Evolutionary conservation across 345 rosid genomes (phyloP).

Genomic region (Adansonia digitata): DNA sequence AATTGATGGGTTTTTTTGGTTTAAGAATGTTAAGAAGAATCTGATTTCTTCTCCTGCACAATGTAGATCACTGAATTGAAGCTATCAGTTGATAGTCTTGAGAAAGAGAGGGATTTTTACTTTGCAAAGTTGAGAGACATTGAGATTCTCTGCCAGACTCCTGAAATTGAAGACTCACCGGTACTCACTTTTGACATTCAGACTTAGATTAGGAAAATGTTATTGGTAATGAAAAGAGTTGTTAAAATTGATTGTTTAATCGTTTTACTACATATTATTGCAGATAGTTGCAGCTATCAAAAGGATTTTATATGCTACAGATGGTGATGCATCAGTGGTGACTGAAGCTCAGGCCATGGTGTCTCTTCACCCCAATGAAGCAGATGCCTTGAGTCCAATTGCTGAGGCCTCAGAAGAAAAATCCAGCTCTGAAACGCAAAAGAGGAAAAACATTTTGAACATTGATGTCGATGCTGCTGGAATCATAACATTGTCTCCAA

Average conservation of each 20-base stretch:
- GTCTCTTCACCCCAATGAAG: constrained; percentile 35
- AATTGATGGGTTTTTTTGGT: background rate
- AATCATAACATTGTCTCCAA: constrained; percentile 61
- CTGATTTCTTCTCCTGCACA: constrained; percentile 9
- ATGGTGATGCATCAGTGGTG: constrained; percentile 56
- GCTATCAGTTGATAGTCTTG: constrained; percentile 87
- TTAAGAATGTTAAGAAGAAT: background rate
- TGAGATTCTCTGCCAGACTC: constrained; percentile 79
- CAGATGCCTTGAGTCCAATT: constrained; percentile 57
- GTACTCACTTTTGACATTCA: constrained; percentile 32
- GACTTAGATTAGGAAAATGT: background rate
- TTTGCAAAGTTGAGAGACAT: constrained; percentile 85
- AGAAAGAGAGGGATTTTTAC: constrained; percentile 96
- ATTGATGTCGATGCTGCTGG: constrained; percentile 72
- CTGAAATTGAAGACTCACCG: constrained; percentile 54
- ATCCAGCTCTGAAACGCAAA: constrained; percentile 52
- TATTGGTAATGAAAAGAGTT: background rate
- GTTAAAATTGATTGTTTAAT: background rate
- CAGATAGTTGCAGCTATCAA: constrained; percentile 83
- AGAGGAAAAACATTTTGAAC: constrained; percentile 74
- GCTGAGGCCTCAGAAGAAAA: constrained; percentile 69
- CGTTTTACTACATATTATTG: background rate
- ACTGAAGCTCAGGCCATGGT: constrained; percentile 73
- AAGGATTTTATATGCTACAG: constrained; percentile 73
- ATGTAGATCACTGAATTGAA: constrained; percentile 88